Conservation (phyloP, 305 asterid genomes). For the Nicotiana rustica region DNA sequence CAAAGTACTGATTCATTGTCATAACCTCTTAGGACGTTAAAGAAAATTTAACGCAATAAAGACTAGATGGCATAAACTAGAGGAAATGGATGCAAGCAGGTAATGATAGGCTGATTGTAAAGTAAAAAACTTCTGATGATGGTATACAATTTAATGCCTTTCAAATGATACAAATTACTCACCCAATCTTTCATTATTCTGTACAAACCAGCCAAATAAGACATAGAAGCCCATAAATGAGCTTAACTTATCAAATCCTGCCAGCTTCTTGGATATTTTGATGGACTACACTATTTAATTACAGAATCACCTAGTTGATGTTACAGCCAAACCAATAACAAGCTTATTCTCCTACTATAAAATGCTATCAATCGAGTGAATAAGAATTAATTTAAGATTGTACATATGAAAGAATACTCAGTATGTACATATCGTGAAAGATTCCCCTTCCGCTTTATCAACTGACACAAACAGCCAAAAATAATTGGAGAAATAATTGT, state of each 20-base stretch:
- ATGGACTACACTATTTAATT: background rate
- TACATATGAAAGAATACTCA: slow-evolving; percentile 50
- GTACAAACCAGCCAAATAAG: slow-evolving; percentile 23
- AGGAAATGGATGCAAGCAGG: background rate
- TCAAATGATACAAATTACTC: slow-evolving; percentile 15
- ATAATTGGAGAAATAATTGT: slow-evolving; percentile 31
- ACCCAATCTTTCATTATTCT: background rate
- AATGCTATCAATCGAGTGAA: slow-evolving; percentile 22
- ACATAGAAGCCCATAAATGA: background rate
- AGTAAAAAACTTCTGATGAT: background rate
- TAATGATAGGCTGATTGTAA: background rate
- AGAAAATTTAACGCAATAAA: background rate
- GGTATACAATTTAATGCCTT: slow-evolving; percentile 7
- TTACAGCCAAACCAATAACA: slow-evolving; percentile 30
- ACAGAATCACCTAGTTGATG: slow-evolving; percentile 25
- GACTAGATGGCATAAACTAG: background rate
- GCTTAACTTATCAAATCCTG: background rate
- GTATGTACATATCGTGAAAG: slow-evolving; percentile 53
- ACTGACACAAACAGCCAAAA: slow-evolving; percentile 37
- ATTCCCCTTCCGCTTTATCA: slow-evolving; percentile 37
- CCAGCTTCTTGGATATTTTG: background rate
- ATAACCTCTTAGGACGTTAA: background rate
- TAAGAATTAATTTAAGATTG: slow-evolving; percentile 40
- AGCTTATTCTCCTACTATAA: slow-evolving; percentile 24
- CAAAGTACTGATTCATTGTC: background rate